Evolutionary conservation across 169 alveolate species (phyloP).

Genomic region (Plasmodium gallinaceum): DNA sequence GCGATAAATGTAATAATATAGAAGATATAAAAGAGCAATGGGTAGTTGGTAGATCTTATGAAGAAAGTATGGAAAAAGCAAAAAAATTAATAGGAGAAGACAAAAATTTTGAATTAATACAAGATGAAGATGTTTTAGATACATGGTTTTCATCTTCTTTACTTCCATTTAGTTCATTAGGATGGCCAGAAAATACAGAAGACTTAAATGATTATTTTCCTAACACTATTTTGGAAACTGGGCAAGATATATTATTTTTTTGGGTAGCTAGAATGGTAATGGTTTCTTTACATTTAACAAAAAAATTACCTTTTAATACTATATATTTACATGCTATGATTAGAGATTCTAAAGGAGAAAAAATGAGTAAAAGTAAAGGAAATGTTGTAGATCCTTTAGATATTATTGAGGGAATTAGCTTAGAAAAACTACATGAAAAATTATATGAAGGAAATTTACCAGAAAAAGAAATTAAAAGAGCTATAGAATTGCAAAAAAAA

Average conservation of each 20-base stretch:
- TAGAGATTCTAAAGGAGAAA: constrained; percentile 98
- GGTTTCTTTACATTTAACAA: constrained; percentile 96
- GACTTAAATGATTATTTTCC: constrained; percentile 97
- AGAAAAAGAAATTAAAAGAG: constrained; percentile 93
- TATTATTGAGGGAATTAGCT: constrained; percentile 95
- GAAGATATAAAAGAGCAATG: constrained; percentile 88
- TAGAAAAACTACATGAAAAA: constrained; percentile 91
- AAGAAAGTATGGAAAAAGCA: constrained; percentile 93
- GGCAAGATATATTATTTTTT: constrained; percentile 99
- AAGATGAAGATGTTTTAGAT: constrained; percentile 99
- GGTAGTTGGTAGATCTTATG: constrained; percentile 92
- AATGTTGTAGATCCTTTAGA: constrained; percentile 99
- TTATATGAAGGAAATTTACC: constrained; percentile 94
- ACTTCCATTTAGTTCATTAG: constrained; percentile 98
- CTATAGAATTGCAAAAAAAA: constrained; percentile 92
- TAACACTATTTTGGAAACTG: constrained; percentile 97
- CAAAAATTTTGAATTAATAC: constrained; percentile 89
- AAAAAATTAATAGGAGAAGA: constrained; percentile 86
- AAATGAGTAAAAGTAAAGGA: constrained; percentile 98
- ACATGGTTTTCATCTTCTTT: constrained; percentile 99
- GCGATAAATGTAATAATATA: neutral
- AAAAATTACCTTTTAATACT: constrained; percentile 96
- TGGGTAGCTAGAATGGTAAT: constrained; percentile 99
- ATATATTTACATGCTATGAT: constrained; percentile 99
- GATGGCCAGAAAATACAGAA: constrained; percentile 97